Percentiles rank a stretch among this genome's conserved stretches.
phyloP scores from a whole-genome alignment of 305 asterid genomes.

The Withania somnifera region DNA sequence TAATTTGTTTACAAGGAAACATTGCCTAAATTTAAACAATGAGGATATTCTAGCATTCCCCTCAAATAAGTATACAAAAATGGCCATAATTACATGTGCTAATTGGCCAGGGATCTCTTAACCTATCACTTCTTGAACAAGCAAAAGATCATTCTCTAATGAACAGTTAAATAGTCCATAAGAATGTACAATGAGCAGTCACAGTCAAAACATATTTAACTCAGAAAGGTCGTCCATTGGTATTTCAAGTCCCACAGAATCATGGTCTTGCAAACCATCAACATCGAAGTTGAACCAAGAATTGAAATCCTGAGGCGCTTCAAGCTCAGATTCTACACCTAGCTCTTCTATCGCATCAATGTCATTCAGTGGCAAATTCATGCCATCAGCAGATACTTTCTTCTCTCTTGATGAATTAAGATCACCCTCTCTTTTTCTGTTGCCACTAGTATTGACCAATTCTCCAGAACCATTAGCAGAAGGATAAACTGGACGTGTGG shows the following conservation, averaged over 20 bases:
- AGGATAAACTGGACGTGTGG: slow-evolving; percentile 18
- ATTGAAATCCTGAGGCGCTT: slow-evolving; percentile 66
- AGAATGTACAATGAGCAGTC: slow-evolving; percentile 39
- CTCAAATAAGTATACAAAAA: slow-evolving; percentile 22
- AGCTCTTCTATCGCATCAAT: slow-evolving; percentile 59
- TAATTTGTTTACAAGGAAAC: slow-evolving; percentile 11
- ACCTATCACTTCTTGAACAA: slow-evolving; percentile 6
- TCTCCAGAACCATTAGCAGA: slow-evolving; percentile 38
- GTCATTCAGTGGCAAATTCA: slow-evolving; percentile 39
- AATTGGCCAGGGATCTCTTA: slow-evolving; percentile 31
- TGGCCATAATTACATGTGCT: slow-evolving; percentile 60
- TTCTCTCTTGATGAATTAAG: slow-evolving; percentile 17
- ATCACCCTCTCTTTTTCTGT: slow-evolving; percentile 42
- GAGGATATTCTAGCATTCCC: slow-evolving; percentile 15
- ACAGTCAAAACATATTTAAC: slow-evolving; percentile 52
- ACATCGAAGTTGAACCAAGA: slow-evolving; percentile 86
- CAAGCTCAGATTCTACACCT: slow-evolving; percentile 56
- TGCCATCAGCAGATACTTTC: slow-evolving; percentile 28
- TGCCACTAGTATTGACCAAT: slow-evolving; percentile 21
- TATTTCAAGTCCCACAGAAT: slow-evolving; percentile 61
- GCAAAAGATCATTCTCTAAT: slow-evolving; percentile 14
- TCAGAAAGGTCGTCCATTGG: slow-evolving; percentile 92
- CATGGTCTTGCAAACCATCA: slow-evolving; percentile 57
- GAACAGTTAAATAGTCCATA: slow-evolving; percentile 33
- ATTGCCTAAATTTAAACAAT: slow-evolving; percentile 15